Base-by-base conservation (phyloP, 768 basidiomycete genomes). In the Boletus tomentosulus region DNA sequence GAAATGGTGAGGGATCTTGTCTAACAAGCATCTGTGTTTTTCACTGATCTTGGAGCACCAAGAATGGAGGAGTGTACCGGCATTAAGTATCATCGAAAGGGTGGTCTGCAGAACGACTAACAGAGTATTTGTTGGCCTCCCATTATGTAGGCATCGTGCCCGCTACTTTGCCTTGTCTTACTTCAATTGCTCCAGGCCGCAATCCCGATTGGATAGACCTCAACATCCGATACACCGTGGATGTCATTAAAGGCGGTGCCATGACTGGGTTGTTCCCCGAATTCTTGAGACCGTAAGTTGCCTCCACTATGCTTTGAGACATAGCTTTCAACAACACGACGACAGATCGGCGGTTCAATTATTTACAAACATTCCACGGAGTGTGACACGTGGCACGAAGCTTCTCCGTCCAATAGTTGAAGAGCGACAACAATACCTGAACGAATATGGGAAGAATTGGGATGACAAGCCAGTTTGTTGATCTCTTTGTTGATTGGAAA, bases 41-140 rank as follows among this genome's bases (percentile, higher is more conserved):
- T 5, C 13, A 8, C 33, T 35, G 34, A 54, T 4, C 16, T 19
- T 24, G 6, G 9, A 12, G 8, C 28, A 19, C 3, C 22, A 24
- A 78, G 77, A 75, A n/a, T 81, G 79, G 79, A 62, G 62, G 11
- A 57, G 57, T 3, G 48, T 77, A 7, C 59, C 62, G 0, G 67
- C 59, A 2, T 30, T 70, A 7, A 57, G 66, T 1, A 59, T 52
- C 0, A 57, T 72, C 10, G 66, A 62, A 50, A 57, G 67, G 19
- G 62, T 82, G n/a, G 63, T 81, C 1, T 68, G 71, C 34, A 72
- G 77, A 37, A 63, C 69, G 4, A 75, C 64, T 46, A 80, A 78
- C 55, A 73, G 82, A 6, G 44, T 73, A 0, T 78, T 83, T 50
- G 75, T 83, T 6, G 82, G 81, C 0, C 62, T 73, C 30, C 78